phyloP scores from a whole-genome alignment of 768 basidiomycete species.

The Cyclocybe cylindracea region DNA sequence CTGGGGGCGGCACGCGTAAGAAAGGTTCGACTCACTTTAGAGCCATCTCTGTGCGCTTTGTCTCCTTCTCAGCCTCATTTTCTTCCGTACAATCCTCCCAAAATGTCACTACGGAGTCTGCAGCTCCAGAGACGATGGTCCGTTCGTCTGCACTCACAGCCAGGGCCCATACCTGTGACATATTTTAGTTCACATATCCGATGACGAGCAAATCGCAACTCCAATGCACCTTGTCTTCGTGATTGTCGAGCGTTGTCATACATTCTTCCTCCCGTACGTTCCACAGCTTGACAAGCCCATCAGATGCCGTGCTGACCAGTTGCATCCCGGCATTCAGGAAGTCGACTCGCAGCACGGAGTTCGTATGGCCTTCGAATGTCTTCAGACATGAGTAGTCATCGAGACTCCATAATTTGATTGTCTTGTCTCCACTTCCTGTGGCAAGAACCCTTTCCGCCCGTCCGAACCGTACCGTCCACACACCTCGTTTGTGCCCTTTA shows the following conservation, averaged over 20 bases:
- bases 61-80: slow-evolving; percentile 72
- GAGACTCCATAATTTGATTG: slow-evolving; percentile 91
- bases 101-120: slow-evolving; percentile 94
- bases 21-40: slow-evolving; percentile 62
- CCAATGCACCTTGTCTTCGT: slow-evolving; percentile 87
- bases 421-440: slow-evolving; percentile 94
- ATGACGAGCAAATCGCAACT: neutral
- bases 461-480: slow-evolving; percentile 93
- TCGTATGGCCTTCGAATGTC: slow-evolving; percentile 98
- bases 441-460: slow-evolving; percentile 82
- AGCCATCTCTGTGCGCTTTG: slow-evolving; percentile 70
- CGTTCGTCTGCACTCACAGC: slow-evolving; percentile 79
- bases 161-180: slow-evolving; percentile 91
- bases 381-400: slow-evolving; percentile 92
- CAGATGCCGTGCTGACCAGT: slow-evolving; percentile 87
- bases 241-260: slow-evolving; percentile 88
- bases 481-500: slow-evolving; percentile 95
- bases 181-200: neutral
- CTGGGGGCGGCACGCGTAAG: neutral
- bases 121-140: slow-evolving; percentile 90
- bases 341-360: slow-evolving; percentile 92
- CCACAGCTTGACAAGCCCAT: slow-evolving; percentile 97
- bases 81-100: slow-evolving; percentile 96
- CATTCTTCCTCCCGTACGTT: slow-evolving; percentile 89
- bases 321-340: slow-evolving; percentile 85